Evolutionary conservation across 1,284 basidiomycete genomes (phyloP).

Genomic region (Cutaneotrichosporon arboriforme): DNA sequence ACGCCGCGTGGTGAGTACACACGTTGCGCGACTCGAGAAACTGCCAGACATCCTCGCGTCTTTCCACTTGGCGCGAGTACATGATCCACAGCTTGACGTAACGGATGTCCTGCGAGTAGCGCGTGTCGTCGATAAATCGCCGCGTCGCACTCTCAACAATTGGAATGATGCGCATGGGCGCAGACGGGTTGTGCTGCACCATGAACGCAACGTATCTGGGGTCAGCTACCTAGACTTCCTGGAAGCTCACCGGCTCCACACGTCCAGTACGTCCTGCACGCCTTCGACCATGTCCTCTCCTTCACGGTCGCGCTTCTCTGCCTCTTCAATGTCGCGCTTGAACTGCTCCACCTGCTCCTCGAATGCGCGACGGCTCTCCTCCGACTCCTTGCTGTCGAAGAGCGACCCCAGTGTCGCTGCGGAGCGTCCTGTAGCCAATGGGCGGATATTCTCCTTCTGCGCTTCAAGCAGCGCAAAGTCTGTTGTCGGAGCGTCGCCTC

Average conservation of each 20-base stretch:
- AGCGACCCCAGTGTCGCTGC: conserved; percentile 53
- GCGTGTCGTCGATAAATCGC: conserved; percentile 68
- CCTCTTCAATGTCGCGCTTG: conserved; percentile 44
- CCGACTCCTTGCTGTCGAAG: conserved; percentile 44
- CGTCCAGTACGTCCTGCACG: conserved; percentile 49
- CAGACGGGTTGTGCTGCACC: conserved; percentile 56
- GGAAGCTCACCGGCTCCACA: conserved; percentile 46
- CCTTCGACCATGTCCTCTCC: conserved; percentile 56
- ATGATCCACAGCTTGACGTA: conserved; percentile 85
- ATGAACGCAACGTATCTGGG: conserved; percentile 43
- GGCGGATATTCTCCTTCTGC: conserved; percentile 59
- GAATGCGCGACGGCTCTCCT: conserved; percentile 47
- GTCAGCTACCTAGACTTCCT: conserved; percentile 9
- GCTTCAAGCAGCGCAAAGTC: conserved; percentile 52
- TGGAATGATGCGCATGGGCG: conserved; percentile 65
- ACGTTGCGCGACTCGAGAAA: conserved; percentile 72
- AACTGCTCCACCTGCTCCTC: conserved; percentile 48
- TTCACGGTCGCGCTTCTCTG: conserved; percentile 43
- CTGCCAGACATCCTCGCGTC: conserved; percentile 61
- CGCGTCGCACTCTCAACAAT: conserved; percentile 68
- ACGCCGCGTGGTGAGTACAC: conserved; percentile 65
- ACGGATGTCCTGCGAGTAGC: conserved; percentile 78
- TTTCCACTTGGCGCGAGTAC: conserved; percentile 63
- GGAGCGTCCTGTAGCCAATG: conserved; percentile 53
- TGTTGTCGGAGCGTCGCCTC: conserved; percentile 36